These are phyloP conservation scores for Pseudozyma hubeiensis DNA, from an alignment of 1,284 basidiomycete genomes.

Conservation along the genomic window DNA sequence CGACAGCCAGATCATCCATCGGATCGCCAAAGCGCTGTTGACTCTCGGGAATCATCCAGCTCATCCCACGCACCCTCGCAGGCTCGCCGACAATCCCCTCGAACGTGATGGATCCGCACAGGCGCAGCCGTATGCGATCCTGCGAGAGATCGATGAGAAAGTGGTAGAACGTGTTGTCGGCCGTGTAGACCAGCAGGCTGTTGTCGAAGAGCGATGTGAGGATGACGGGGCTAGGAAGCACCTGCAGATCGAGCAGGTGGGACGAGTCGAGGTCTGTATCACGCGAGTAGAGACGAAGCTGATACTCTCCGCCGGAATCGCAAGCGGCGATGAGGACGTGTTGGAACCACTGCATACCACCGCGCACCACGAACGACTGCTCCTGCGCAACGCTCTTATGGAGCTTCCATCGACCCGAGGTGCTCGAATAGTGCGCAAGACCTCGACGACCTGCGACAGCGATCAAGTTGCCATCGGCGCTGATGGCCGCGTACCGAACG, in stretches of 20 bases:
- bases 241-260: conserved; percentile 84
- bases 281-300: conserved; percentile 90
- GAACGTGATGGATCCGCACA: conserved; percentile 95
- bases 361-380: conserved; percentile 85
- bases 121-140: conserved; percentile 81
- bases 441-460: conserved; percentile 93
- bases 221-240: conserved; percentile 74
- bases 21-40: conserved; percentile 96
- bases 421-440: conserved; percentile 90
- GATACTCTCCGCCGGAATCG: conserved; percentile 69
- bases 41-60: conserved; percentile 94
- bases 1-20: conserved; percentile 88
- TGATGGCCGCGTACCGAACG: conserved; percentile 90
- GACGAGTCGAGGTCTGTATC: conserved; percentile 89
- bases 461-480: conserved; percentile 88
- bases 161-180: conserved; percentile 94
- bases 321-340: conserved; percentile 90
- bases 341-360: conserved; percentile 95
- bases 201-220: conserved; percentile 86
- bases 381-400: conserved; percentile 89
- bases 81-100: conserved; percentile 89
- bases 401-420: conserved; percentile 93
- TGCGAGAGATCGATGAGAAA: conserved; percentile 88
- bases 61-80: conserved; percentile 85
- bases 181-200: conserved; percentile 93